Evolutionary conservation across 176 grass and related monocot genomes (phyloP).

Genomic region (maize (Zea mays)): Zm-B73-REFERENCE-NAM-5.0 NC_050097.1:188569501-188570000

Average conservation of each 20-base stretch:
- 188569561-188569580: slow-evolving; percentile 61
- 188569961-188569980: too few species aligned
- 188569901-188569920: too few species aligned
- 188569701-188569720: not conserved
- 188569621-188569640: slow-evolving; percentile 53
- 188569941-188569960: too few species aligned
- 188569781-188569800: too few species aligned
- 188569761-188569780: slow-evolving; percentile 13
- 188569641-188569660: slow-evolving; percentile 4
- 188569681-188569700: not conserved
- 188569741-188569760: slow-evolving; percentile 1
- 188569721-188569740: not conserved
- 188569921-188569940: too few species aligned
- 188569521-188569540: slow-evolving; percentile 76
- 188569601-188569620: slow-evolving; percentile 92
- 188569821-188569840: too few species aligned
- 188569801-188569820: too few species aligned
- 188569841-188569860: too few species aligned
- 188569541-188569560: slow-evolving; percentile 64
- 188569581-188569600: slow-evolving; percentile 67
- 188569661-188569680: not conserved
- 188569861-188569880: too few species aligned
- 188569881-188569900: too few species aligned
- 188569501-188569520: slow-evolving; percentile 70
- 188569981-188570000: too few species aligned